These are phyloP conservation scores for Mucor ambiguus DNA, from an alignment of 371 early-diverging fungal species.

Conservation along the genomic window DNA sequence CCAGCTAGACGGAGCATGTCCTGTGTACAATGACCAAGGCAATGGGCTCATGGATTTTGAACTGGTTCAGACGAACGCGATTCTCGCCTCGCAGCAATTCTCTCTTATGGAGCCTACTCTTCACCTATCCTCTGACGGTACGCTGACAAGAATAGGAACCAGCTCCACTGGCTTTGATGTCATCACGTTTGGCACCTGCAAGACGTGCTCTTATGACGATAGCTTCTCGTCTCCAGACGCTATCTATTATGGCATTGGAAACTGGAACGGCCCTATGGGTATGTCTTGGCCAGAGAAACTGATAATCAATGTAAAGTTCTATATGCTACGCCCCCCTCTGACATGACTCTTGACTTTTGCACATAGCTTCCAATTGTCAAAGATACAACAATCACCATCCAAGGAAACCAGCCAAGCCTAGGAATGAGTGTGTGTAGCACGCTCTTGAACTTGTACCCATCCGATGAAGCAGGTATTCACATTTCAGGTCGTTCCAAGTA, in stretches of 20 bases:
- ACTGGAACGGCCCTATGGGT: constrained; percentile 22
- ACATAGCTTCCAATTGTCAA: constrained; percentile 22
- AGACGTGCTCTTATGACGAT: background rate
- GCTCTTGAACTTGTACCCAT: constrained; percentile 32
- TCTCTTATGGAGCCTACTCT: background rate
- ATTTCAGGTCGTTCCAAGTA: constrained; percentile 11
- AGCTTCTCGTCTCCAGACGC: background rate
- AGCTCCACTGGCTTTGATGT: background rate
- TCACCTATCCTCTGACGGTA: background rate
- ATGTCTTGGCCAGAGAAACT: constrained; percentile 13
- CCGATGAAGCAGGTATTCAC: constrained; percentile 3
- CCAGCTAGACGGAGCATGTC: background rate
- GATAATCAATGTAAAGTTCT: background rate
- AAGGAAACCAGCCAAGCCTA: constrained; percentile 9
- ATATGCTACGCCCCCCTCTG: too few species aligned
- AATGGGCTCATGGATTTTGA: constrained; percentile 7
- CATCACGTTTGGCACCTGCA: constrained; percentile 1
- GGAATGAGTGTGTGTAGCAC: constrained; percentile 13
- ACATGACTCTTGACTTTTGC: background rate
- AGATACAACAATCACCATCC: constrained; percentile 12
- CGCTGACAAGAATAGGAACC: background rate
- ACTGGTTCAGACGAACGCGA: background rate
- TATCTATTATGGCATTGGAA: constrained; percentile 17
- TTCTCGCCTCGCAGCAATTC: background rate
- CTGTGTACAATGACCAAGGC: background rate